phyloP scores from a whole-genome alignment of 495 filamentous ascomycete genomes.

The Penicillium alfredii region DNA sequence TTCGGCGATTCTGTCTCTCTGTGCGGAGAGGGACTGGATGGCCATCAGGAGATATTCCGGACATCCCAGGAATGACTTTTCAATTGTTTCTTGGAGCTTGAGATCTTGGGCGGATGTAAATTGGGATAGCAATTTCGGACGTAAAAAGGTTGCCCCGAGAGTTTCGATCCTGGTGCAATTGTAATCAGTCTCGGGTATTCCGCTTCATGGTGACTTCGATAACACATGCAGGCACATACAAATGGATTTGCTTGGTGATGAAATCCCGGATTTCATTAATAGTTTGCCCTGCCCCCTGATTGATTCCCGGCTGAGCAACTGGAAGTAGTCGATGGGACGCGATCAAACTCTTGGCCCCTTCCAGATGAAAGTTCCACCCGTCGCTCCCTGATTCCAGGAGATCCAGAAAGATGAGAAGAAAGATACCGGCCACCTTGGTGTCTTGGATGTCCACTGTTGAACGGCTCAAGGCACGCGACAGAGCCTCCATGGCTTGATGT shows the following conservation, averaged over 20 bases:
- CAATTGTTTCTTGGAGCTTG: slow-evolving; percentile 22
- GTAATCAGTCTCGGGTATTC: neutral
- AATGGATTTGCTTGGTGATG: slow-evolving; percentile 25
- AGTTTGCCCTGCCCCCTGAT: slow-evolving; percentile 19
- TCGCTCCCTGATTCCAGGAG: slow-evolving; percentile 51
- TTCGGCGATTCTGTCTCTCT: slow-evolving; percentile 27
- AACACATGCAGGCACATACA: slow-evolving; percentile 10
- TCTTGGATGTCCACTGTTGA: slow-evolving; percentile 22
- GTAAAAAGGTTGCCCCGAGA: slow-evolving; percentile 13
- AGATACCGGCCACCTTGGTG: slow-evolving; percentile 43
- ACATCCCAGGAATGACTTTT: slow-evolving; percentile 39
- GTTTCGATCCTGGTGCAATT: slow-evolving; percentile 4
- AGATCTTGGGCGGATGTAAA: slow-evolving; percentile 7
- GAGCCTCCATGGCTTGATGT: slow-evolving; percentile 41
- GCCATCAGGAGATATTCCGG: slow-evolving; percentile 32
- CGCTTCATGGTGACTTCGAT: neutral
- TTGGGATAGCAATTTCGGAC: neutral
- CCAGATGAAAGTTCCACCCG: slow-evolving; percentile 50
- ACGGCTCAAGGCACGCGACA: slow-evolving; percentile 28
- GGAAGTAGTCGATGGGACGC: slow-evolving; percentile 11
- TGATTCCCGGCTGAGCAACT: slow-evolving; percentile 12
- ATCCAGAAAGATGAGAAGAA: slow-evolving; percentile 54
- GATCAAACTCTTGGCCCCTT: slow-evolving; percentile 43
- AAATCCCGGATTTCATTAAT: slow-evolving; percentile 23
- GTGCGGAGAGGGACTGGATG: slow-evolving; percentile 28